Evolutionary conservation across 352 stramenopile species (phyloP).

Genomic region (Phytophthora ohioensis): DNA sequence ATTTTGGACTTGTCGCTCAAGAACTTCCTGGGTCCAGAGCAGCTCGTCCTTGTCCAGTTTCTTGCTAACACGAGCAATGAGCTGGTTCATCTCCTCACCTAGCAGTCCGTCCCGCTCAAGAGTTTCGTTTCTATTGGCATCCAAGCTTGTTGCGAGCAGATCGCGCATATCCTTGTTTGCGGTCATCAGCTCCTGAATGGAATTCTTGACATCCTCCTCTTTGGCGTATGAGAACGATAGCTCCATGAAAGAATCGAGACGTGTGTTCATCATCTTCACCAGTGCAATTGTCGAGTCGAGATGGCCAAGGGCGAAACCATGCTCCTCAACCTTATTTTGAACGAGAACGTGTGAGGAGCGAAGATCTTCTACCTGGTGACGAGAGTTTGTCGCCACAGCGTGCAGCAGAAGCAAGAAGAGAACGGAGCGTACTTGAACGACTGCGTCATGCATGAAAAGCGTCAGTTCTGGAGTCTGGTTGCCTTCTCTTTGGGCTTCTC

Average conservation of each 20-base stretch:
- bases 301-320: slow-evolving; percentile 63
- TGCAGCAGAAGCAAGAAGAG: slow-evolving; percentile 62
- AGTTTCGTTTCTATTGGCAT: slow-evolving; percentile 51
- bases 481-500: slow-evolving; percentile 26
- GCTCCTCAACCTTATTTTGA: slow-evolving; percentile 43
- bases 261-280: slow-evolving; percentile 72
- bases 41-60: slow-evolving; percentile 84
- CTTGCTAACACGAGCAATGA: slow-evolving; percentile 72
- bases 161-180: slow-evolving; percentile 55
- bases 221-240: slow-evolving; percentile 73
- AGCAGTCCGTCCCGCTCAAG: slow-evolving; percentile 60
- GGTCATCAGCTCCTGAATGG: slow-evolving; percentile 68
- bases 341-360: slow-evolving; percentile 41
- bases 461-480: slow-evolving; percentile 36
- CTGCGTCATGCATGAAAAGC: slow-evolving; percentile 50
- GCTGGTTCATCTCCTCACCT: slow-evolving; percentile 66
- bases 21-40: slow-evolving; percentile 76
- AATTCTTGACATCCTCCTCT: slow-evolving; percentile 79
- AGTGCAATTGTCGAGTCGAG: slow-evolving; percentile 57
- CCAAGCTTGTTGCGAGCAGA: slow-evolving; percentile 56
- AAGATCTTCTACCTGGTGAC: slow-evolving; percentile 44
- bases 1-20: slow-evolving; percentile 71
- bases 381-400: slow-evolving; percentile 48
- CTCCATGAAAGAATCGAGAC: slow-evolving; percentile 72
- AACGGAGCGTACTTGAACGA: slow-evolving; percentile 69